phyloP scores from a whole-genome alignment of 805 yeast genomes.

The Isabelozyma gotoi region DNA sequence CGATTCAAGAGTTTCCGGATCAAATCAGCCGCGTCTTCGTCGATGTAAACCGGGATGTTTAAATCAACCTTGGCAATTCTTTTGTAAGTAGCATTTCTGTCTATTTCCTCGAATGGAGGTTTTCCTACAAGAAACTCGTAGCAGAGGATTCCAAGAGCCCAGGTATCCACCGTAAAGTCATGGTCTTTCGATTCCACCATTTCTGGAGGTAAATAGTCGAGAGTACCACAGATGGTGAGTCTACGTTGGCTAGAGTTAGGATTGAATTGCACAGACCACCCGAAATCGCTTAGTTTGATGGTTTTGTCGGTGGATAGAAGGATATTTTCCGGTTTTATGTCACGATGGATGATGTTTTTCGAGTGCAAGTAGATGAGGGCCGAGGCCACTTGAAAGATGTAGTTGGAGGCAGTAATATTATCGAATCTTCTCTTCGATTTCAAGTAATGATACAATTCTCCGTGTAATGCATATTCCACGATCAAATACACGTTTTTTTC shows the following conservation, averaged over 20 bases:
- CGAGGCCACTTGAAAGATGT: constrained; percentile 77
- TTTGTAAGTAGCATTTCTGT: constrained; percentile 74
- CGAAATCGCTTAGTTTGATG: constrained; percentile 88
- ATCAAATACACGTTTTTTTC: constrained; percentile 75
- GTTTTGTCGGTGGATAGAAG: constrained; percentile 72
- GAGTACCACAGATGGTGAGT: constrained; percentile 89
- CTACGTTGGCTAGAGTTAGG: constrained; percentile 38
- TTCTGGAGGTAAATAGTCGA: constrained; percentile 94
- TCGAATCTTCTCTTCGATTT: constrained; percentile 67
- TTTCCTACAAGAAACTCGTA: constrained; percentile 84
- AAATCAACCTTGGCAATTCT: constrained; percentile 79
- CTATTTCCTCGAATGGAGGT: constrained; percentile 89
- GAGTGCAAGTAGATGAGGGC: constrained; percentile 78
- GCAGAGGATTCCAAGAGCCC: constrained; percentile 89
- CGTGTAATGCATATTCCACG: constrained; percentile 80
- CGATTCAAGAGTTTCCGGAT: constrained; percentile 62
- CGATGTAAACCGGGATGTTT: constrained; percentile 66
- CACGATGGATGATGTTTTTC: constrained; percentile 84
- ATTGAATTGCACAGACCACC: constrained; percentile 77
- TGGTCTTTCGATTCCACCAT: constrained; percentile 84
- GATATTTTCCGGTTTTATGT: constrained; percentile 92
- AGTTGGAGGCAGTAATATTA: constrained; percentile 73
- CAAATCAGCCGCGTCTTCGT: constrained; percentile 74
- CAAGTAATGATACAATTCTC: constrained; percentile 79
- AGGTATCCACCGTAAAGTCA: constrained; percentile 76